Evolutionary conservation across 2,329 filamentous ascomycete species (phyloP), one percentile per base, ranked within the genome.

Genomic region (Aspergillus floridensis): DNA sequence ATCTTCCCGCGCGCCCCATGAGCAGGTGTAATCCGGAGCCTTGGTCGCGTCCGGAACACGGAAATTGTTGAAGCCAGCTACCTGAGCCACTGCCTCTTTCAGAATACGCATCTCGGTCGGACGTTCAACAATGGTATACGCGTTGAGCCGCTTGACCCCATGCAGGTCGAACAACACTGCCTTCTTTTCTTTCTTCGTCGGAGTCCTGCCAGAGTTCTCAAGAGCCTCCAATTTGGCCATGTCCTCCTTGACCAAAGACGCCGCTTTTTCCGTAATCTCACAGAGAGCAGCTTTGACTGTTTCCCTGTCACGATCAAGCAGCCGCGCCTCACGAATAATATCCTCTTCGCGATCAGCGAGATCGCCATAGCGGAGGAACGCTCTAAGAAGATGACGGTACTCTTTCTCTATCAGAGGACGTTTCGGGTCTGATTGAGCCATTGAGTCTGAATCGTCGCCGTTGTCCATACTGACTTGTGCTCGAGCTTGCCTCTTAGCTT

Each of bases 101-200:
- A 99, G 82, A 66, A 97, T 86, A 59, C 88, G 89, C 81, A 98
- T 89, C 70, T 98, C 93, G 50, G 88, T 86, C 0, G 95, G 93
- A 8, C 96, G 88, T 67, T 98, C 93, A 11, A 96, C 86, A 57
- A 97, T 90, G 0, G 95, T 98, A 76, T 96, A 92, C 0, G 95
- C 95, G 71, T 99, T 99, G 70, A 97, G 86, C 68, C 96, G 93
- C 76, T 96, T 96, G 53, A 97, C 89, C 57, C 93, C 92, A 49
- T 90, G 88, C 76, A 93, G 96, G 72, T 98, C 93, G 69, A 99
- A 97, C 49, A 99, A 81, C 19, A 99, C 91, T 0, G 95, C 95
- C 77, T 99, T 99, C 76, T 92, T 92, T 73, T 99, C 95, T 76
- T 99, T 99, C 80, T 98, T 97, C 0, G 93, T 96, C 57, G 96